Base-by-base conservation (phyloP, 768 basidiomycete genomes). In the Tephrocybe sp. region DNA sequence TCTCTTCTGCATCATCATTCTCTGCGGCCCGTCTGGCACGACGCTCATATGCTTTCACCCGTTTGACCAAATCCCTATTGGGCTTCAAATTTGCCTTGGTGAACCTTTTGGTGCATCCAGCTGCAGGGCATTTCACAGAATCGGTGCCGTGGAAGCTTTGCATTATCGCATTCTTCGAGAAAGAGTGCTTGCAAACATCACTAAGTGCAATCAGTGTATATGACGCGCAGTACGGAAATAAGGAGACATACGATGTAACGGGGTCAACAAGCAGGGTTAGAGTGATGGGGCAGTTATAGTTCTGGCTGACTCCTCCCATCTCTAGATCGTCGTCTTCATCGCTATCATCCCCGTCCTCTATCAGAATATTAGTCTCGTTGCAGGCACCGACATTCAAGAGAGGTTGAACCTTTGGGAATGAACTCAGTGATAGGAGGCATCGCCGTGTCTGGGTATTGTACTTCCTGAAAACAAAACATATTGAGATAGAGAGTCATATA, bases 321-420 rank as follows among this genome's bases (percentile, higher is more conserved):
- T 93, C 87, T 26, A 98, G 67, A 11, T 97, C 95, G 44, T 93
- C 89, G 26, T 95, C 94, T 44, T 85, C 84, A 49, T 89, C 89
- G 46, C 87, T 89, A 25, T 78, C 83, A 54, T 92, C 91, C 9
- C 83, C 89, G 34, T 80, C 75, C 78, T 93, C 92, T 93, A 26
- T 19, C 25, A 64, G n/a, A 46, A 12, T 34, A 13, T 43, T 13
- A 41, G 28, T 30, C 30, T 15, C 22, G n/a, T 7, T 37, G 45
- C 22, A 47, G 47, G 35, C 8, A 40, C 31, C 19, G 4, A 26
- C n/a, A n/a, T n/a, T n/a, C n/a, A 40, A 16, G 22, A 44, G 16
- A 7, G 36, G 21, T 32, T 68, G 19, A 52, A 87, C 91, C 92
- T 73, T 73, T 78, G 4, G 81, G 76, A 22, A 94, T 79, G 49